A percentile compares a stretch with the other conserved stretches of the same genome.
These are phyloP conservation scores for Neofusicoccum cordaticola DNA, from an alignment of 2,329 filamentous ascomycete species.

Conservation along the genomic window DNA sequence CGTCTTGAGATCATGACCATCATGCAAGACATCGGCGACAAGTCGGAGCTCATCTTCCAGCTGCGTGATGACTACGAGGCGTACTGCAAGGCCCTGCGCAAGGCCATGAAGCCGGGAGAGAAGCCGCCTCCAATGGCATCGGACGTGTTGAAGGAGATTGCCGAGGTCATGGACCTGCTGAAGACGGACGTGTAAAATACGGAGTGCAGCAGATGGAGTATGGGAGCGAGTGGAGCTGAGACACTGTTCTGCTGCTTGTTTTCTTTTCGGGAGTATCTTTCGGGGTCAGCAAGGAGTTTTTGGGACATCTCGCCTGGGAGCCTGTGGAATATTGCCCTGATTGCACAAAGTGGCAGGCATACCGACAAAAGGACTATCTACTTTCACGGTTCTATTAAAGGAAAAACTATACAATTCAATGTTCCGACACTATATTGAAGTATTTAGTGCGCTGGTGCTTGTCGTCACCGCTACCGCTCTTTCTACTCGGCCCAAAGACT, in stretches of 20 bases:
- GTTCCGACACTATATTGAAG: too few species aligned
- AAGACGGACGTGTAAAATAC: not conserved
- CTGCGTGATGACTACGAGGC: conserved; percentile 4
- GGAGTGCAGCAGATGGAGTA: too few species aligned
- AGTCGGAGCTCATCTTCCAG: not conserved
- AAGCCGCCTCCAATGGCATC: conserved; percentile 3
- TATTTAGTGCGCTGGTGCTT: too few species aligned
- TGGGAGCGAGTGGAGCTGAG: too few species aligned
- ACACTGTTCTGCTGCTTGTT: too few species aligned
- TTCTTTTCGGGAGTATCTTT: not conserved
- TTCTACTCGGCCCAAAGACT: too few species aligned
- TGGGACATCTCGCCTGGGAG: not conserved
- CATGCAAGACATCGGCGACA: conserved; percentile 3
- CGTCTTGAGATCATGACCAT: conserved; percentile 9
- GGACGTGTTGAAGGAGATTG: conserved; percentile 1
- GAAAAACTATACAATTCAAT: not conserved
- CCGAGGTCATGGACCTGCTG: not conserved
- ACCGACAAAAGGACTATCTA: not conserved
- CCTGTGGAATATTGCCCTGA: not conserved
- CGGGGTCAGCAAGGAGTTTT: not conserved
- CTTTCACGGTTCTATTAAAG: not conserved
- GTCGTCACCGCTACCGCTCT: too few species aligned
- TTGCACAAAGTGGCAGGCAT: not conserved
- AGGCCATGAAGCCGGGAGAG: not conserved
- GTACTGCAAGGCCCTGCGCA: not conserved